Evolutionary conservation across 192 early-diverging fungal species (phyloP), one percentile per base, ranked within the genome.

Genomic region (Coemansia umbellata): DNA sequence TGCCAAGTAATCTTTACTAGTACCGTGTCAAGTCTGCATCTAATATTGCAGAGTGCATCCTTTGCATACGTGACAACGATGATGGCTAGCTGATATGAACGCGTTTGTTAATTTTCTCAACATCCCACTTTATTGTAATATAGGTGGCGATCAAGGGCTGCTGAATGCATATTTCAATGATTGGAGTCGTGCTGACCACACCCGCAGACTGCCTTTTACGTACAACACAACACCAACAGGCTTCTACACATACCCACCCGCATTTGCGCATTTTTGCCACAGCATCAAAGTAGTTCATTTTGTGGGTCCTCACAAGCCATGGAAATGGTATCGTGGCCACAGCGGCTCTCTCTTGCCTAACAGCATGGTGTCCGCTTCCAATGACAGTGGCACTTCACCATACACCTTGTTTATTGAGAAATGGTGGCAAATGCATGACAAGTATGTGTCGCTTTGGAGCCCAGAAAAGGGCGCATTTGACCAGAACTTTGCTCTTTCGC

Each of bases 111-210:
- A n/a, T n/a, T n/a, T n/a, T n/a, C n/a, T n/a, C n/a, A n/a, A n/a
- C n/a, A n/a, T n/a, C n/a, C n/a, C n/a, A n/a, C n/a, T n/a, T n/a
- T n/a, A n/a, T 33, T 22, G 37, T 56, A 2, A 37, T 68, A 37
- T 74, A 74, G 92, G 93, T 39, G 93, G 87, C 17, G 95, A 97
- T 55, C 95, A 97, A 65, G 95, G 95, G 2, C 61, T 97, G 11
- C 78, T 97, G 15, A 97, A 97, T 66, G 70, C 66, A 9, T 95
- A 86, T 59, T 95, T 94, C 64, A 61, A 52, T 18, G 71, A 78
- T 17, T 97, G 93, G 93, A 80, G 83, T n/a, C 79, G 65, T 23
- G 71, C 71, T 31, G 58, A 78, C 40, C 60, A 82, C 59, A 61
- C 77, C 24, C 64, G 81, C 40, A 78, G 93, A 21, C 56, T 97